phyloP scores from a whole-genome alignment of 2,329 filamentous ascomycete species.

The Ophiostoma ulmi region DNA sequence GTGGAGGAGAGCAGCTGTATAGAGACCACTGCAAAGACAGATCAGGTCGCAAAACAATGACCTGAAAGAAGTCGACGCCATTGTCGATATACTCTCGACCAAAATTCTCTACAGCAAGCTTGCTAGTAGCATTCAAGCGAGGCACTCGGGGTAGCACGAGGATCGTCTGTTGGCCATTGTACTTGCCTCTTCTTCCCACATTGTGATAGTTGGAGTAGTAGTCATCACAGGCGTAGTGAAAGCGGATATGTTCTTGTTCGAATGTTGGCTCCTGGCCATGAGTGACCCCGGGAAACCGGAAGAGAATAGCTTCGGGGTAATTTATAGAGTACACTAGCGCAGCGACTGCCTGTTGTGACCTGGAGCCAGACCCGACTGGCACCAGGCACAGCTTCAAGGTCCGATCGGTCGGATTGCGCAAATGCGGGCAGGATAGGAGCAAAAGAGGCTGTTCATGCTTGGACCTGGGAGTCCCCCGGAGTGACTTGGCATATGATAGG shows the following conservation, averaged over 20 bases:
- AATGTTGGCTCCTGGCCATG: conserved; percentile 25
- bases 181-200: neutral
- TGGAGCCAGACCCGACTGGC: conserved; percentile 24
- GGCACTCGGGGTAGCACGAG: conserved; percentile 2
- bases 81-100: neutral
- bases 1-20: conserved; percentile 6
- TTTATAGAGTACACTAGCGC: conserved; percentile 30
- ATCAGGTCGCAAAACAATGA: conserved; percentile 3
- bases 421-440: conserved; percentile 43
- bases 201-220: neutral
- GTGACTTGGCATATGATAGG: conserved; percentile 28
- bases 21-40: conserved; percentile 14
- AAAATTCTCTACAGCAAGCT: neutral
- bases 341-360: conserved; percentile 26
- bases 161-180: conserved; percentile 24
- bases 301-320: conserved; percentile 28
- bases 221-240: conserved; percentile 5
- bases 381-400: conserved; percentile 40
- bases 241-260: conserved; percentile 26
- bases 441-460: conserved; percentile 30
- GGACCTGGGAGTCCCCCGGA: neutral
- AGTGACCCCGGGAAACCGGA: conserved; percentile 30
- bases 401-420: conserved; percentile 37
- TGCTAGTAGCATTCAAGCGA: neutral
- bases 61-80: neutral